Conservation (phyloP, 371 early-diverging fungal genomes). For the Funneliformis caledonium region DNA sequence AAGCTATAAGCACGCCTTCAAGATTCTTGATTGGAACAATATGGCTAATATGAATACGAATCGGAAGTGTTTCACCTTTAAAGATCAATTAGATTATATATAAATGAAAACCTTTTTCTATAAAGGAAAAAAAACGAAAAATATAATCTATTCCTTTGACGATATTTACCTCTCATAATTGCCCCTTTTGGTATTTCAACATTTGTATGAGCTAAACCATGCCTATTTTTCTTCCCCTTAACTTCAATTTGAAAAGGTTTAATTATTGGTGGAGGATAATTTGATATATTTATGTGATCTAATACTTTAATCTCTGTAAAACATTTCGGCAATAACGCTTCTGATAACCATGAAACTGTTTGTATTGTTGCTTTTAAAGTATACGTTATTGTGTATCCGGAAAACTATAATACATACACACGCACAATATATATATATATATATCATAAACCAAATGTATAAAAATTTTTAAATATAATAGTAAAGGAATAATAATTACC, state of each 20-base stretch:
- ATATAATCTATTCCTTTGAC: neutral
- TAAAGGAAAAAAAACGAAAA: neutral
- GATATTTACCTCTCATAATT: constrained; percentile 4
- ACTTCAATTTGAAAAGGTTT: constrained; percentile 21
- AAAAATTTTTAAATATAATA: neutral
- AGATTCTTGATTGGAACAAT: constrained; percentile 27
- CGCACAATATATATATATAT: neutral
- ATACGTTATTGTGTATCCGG: neutral
- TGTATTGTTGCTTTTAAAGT: constrained; percentile 16
- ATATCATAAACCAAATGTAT: too few relatives aligned
- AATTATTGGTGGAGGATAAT: constrained; percentile 7
- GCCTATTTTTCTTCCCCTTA: neutral
- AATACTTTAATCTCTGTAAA: neutral
- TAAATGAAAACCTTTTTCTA: neutral
- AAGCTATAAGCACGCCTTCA: constrained; percentile 1
- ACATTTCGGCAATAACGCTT: neutral
- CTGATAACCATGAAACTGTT: constrained; percentile 10
- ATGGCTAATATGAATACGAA: constrained; percentile 13
- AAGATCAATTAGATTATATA: neutral
- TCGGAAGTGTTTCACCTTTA: neutral
- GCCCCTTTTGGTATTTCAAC: neutral
- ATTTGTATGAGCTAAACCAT: neutral
- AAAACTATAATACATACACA: neutral
- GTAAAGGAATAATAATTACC: neutral
- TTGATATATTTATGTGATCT: constrained; percentile 7